Conservation (phyloP, 495 filamentous ascomycete species). For the Penicillium canariense region DNA sequence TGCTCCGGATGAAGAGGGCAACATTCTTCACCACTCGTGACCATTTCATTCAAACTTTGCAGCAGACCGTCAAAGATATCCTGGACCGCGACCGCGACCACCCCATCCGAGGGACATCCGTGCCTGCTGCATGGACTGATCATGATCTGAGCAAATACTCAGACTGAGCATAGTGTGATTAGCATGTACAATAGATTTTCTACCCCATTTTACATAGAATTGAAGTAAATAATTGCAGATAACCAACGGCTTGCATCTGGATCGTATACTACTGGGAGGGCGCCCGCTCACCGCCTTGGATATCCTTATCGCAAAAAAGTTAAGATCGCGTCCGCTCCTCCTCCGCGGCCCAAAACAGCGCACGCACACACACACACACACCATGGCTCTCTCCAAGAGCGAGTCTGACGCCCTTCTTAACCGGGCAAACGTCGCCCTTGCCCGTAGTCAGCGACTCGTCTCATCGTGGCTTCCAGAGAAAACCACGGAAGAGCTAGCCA, state of each 20-base stretch:
- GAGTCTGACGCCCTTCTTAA: slow-evolving; percentile 51
- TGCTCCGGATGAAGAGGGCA: not conserved
- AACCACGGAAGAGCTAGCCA: slow-evolving; percentile 42
- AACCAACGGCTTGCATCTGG: no score
- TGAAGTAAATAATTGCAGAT: not conserved
- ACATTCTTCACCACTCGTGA: not conserved
- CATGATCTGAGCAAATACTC: slow-evolving; percentile 4
- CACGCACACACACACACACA: not conserved
- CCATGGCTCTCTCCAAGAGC: slow-evolving; percentile 36
- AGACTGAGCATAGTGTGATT: not conserved
- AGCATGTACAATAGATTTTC: not conserved
- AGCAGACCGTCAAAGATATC: not conserved
- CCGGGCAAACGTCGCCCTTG: slow-evolving; percentile 47
- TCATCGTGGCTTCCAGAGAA: slow-evolving; percentile 51
- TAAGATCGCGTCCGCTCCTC: not conserved
- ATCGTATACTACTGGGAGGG: not conserved
- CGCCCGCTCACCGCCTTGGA: slow-evolving; percentile 17
- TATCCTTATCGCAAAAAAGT: slow-evolving; percentile 19
- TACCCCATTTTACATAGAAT: not conserved
- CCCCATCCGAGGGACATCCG: not conserved
- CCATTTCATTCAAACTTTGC: not conserved
- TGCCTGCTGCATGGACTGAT: slow-evolving; percentile 1
- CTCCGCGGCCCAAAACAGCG: not conserved
- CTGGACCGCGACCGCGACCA: slow-evolving; percentile 5
- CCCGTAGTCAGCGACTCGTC: slow-evolving; percentile 51